Conservation (phyloP, 139 green algal species). For the Coccomyxa sp. region DNA sequence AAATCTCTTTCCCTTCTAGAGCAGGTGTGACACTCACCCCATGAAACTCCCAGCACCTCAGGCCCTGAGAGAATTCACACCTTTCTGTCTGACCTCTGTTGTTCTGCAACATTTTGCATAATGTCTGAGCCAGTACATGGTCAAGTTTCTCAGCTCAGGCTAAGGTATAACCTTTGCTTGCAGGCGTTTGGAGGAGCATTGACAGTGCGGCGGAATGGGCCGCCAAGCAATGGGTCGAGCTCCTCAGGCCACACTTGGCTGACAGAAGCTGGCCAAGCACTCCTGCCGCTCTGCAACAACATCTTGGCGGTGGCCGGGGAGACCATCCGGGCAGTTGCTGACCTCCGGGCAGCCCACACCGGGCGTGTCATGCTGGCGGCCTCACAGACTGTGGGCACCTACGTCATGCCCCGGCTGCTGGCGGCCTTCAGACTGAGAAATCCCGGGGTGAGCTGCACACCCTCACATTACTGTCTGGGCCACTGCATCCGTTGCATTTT, state of each 20-base stretch:
- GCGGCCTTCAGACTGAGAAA: slow-evolving; percentile 16
- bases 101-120: neutral
- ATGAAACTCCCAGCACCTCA: neutral
- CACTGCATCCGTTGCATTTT: too few species aligned
- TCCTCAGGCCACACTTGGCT: slow-evolving; percentile 5
- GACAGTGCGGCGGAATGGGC: neutral
- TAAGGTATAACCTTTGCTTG: too few species aligned
- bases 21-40: slow-evolving; percentile 6
- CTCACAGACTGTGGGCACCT: slow-evolving; percentile 40
- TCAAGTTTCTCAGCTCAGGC: too few species aligned
- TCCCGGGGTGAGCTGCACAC: slow-evolving; percentile 12
- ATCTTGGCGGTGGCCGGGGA: slow-evolving; percentile 21
- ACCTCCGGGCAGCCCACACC: slow-evolving; percentile 8
- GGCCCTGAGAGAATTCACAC: neutral
- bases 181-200: slow-evolving; percentile 19
- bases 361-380: slow-evolving; percentile 30
- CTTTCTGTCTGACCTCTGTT: neutral
- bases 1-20: slow-evolving; percentile 18
- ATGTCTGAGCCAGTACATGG: neutral
- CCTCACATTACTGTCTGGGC: too few species aligned
- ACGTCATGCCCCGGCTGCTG: slow-evolving; percentile 40
- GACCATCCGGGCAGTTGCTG: slow-evolving; percentile 16
- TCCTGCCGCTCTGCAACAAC: slow-evolving; percentile 19
- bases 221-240: too few species aligned
- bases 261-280: slow-evolving; percentile 18